Percentiles rank a stretch among this genome's conserved stretches.
Conservation (phyloP, 768 basidiomycete genomes). For the Tulasnella sp. region DNA sequence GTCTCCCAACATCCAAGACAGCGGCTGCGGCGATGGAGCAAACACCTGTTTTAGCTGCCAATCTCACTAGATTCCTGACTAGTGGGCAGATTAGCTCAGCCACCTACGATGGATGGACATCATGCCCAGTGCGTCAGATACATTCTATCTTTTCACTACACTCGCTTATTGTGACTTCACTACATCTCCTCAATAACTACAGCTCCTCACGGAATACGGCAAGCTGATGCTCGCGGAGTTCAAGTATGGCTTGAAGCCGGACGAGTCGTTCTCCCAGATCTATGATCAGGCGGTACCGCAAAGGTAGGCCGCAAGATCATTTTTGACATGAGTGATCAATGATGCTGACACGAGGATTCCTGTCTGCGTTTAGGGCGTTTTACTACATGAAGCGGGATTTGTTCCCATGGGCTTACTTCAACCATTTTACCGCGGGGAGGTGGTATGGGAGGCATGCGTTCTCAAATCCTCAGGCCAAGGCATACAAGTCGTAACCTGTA, state of each 20-base stretch:
- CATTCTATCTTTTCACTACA: not conserved
- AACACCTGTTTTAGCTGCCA: constrained; percentile 83
- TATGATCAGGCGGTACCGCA: constrained; percentile 69
- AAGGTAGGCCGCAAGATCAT: constrained; percentile 33
- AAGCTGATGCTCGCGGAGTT: constrained; percentile 76
- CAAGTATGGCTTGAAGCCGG: constrained; percentile 80
- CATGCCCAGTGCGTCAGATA: constrained; percentile 54
- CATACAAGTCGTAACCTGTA: not conserved
- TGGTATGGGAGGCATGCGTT: constrained; percentile 42
- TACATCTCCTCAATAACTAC: not conserved
- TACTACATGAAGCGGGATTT: constrained; percentile 82
- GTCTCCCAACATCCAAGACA: constrained; percentile 90
- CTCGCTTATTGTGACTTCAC: constrained; percentile 9
- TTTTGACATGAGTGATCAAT: not conserved
- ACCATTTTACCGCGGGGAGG: constrained; percentile 41
- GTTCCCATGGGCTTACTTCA: constrained; percentile 73
- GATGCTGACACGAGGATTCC: not conserved
- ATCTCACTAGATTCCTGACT: constrained; percentile 65
- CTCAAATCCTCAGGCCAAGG: constrained; percentile 31
- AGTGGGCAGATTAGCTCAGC: constrained; percentile 60
- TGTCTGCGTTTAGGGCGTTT: constrained; percentile 41
- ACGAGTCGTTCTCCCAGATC: constrained; percentile 66
- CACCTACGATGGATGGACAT: constrained; percentile 79
- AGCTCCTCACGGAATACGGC: constrained; percentile 76
- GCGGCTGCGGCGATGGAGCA: constrained; percentile 89